Conservation (phyloP, 108 stramenopile species). For the Cyclotella choctawhatcheeana region DNA sequence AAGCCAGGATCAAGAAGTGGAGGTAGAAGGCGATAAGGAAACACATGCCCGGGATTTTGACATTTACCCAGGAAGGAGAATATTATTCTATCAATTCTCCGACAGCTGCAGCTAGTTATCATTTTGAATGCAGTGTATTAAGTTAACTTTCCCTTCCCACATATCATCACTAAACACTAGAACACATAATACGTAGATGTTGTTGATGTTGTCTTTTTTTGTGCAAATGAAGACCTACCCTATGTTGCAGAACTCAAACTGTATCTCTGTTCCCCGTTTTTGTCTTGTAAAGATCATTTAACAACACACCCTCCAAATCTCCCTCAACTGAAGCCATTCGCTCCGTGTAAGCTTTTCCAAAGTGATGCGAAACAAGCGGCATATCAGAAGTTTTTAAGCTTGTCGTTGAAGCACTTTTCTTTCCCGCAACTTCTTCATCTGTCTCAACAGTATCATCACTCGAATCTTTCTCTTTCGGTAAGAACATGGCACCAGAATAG, state of each 20-base stretch:
- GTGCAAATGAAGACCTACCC: too few relatives aligned
- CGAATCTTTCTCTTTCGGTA: conserved; percentile 46
- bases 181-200: too few relatives aligned
- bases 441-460: conserved; percentile 53
- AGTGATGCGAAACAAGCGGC: conserved; percentile 59
- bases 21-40: conserved; percentile 25
- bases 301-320: conserved; percentile 33
- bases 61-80: too few relatives aligned
- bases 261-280: conserved; percentile 9
- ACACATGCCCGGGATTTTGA: too few relatives aligned
- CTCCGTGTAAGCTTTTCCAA: conserved; percentile 53
- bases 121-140: too few relatives aligned
- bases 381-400: conserved; percentile 20
- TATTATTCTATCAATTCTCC: too few relatives aligned
- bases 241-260: too few relatives aligned
- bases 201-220: too few relatives aligned
- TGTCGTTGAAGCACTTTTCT: conserved; percentile 28
- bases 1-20: conserved; percentile 45
- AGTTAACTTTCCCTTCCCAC: too few relatives aligned
- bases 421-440: conserved; percentile 18
- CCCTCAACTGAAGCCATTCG: conserved; percentile 49
- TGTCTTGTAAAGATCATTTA: conserved; percentile 60
- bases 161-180: too few relatives aligned
- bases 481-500: conserved; percentile 35
- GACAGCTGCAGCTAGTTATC: too few relatives aligned